phyloP scores from a whole-genome alignment of 75 land plant genomes.

The Selaginella tamariscina region DNA sequence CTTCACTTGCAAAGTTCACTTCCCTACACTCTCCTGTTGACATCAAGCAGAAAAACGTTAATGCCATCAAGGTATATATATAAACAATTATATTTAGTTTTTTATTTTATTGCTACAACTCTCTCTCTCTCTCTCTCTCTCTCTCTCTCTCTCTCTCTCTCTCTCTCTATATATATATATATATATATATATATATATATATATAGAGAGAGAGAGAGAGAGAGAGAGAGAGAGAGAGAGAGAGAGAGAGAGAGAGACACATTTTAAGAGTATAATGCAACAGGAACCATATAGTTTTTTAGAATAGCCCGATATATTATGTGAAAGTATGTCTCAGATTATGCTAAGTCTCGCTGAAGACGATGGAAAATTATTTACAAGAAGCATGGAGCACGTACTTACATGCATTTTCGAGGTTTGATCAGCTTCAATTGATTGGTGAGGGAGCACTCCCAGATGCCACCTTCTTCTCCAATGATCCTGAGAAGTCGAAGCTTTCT shows the following conservation, averaged over 20 bases:
- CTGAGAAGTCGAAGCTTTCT: background rate
- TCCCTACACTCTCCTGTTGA: constrained; percentile 6
- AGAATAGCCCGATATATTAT: background rate
- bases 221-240: too few relatives aligned
- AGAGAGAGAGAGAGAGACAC: too few relatives aligned
- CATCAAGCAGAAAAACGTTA: background rate
- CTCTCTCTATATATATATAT: too few relatives aligned
- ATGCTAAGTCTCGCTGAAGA: background rate
- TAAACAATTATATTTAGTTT: too few relatives aligned
- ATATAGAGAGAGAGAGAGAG: too few relatives aligned
- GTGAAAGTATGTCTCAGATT: too few relatives aligned
- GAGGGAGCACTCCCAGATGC: background rate
- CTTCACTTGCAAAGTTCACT: constrained; percentile 8
- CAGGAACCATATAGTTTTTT: too few relatives aligned
- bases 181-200: too few relatives aligned
- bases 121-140: too few relatives aligned
- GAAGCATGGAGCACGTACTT: background rate
- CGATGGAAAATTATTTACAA: background rate
- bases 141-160: too few relatives aligned
- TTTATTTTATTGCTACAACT: too few relatives aligned
- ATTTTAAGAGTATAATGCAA: too few relatives aligned
- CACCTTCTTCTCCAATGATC: background rate
- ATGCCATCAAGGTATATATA: constrained; percentile 4
- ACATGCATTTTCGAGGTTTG: background rate
- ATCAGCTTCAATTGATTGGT: background rate